Evolutionary conservation across 352 stramenopile genomes (phyloP), one percentile per base, ranked within the genome.

Genomic region (Phytophthora lateralis): DNA sequence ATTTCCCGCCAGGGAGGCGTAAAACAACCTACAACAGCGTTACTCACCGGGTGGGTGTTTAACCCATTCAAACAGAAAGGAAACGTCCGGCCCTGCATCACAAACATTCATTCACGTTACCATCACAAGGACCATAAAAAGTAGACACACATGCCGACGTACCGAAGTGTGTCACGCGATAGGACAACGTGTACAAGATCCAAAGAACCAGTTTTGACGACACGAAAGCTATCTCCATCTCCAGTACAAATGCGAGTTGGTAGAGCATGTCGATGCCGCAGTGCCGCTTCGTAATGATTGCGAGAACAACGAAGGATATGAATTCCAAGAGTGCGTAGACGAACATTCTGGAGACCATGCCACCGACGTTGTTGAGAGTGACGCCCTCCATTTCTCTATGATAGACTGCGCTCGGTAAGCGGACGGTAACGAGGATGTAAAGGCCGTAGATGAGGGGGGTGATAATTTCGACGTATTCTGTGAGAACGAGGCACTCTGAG

Each of bases 401-500:
- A 43, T 69, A 78, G 14, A 34, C 1, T 8, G 45, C 39, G 47
- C 64, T 75, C 2, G 60, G 49, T n/a, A 72, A 42, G 5, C 55
- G 17, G 3, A 49, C 4, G 52, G 68, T 57, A 4, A 42, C 17
- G 7, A 53, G 1, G 27, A 52, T 48, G 12, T 30, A 73, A 5
- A 30, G 35, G 6, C 20, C 54, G 54, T 72, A 78, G 20, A 72
- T 59, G 3, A 68, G 29, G 0, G 69, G 69, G n/a, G 71, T 54
- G 35, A 74, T 45, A 1, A 52, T 60, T 24, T 78, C 69, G 12
- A 60, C 42, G 46, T 72, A 78, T 48, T 78, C 69, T 8, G 66
- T 43, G 2, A 78, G 57, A 30, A 66, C 43, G 35, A 69, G 44
- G 48, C 68, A 78, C 41, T 78, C 60, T n/a, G 49, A 51, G 9